A percentile compares a stretch with the other conserved stretches of the same genome.
Conservation (phyloP, 2,329 filamentous ascomycete species). For the Trichoderma citrinoviride region DNA sequence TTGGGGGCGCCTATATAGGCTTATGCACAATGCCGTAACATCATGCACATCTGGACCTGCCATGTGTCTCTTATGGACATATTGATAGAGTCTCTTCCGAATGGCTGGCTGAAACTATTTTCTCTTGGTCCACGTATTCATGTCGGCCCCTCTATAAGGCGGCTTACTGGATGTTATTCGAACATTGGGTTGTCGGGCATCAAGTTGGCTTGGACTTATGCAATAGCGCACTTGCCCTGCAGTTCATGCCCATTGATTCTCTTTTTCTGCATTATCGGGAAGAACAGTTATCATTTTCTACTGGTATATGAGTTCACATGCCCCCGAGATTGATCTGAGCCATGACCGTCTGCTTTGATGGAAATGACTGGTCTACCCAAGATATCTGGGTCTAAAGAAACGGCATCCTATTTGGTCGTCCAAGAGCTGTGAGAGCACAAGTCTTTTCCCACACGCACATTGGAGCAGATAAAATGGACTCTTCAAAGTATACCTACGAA, state of each 20-base stretch:
- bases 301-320: too few species aligned
- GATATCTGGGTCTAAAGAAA: too few species aligned
- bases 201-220: background rate
- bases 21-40: background rate
- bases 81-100: too few species aligned
- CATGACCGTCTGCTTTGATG: too few species aligned
- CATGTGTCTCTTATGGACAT: background rate
- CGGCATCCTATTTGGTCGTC: background rate
- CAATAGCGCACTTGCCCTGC: background rate
- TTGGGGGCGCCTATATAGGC: background rate
- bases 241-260: background rate
- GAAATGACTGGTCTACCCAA: too few species aligned
- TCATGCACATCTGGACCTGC: background rate
- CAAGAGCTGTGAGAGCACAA: background rate
- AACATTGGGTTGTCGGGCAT: background rate
- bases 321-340: too few species aligned
- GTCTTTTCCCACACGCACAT: background rate
- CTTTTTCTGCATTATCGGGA: background rate
- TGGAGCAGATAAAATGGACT: background rate
- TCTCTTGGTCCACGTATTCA: constrained; percentile 12
- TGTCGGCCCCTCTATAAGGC: background rate
- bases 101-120: background rate
- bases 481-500: background rate
- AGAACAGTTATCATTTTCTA: background rate
- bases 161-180: too few species aligned